phyloP scores from a whole-genome alignment of 441 rosid genomes.

The Hura crepitans region DNA sequence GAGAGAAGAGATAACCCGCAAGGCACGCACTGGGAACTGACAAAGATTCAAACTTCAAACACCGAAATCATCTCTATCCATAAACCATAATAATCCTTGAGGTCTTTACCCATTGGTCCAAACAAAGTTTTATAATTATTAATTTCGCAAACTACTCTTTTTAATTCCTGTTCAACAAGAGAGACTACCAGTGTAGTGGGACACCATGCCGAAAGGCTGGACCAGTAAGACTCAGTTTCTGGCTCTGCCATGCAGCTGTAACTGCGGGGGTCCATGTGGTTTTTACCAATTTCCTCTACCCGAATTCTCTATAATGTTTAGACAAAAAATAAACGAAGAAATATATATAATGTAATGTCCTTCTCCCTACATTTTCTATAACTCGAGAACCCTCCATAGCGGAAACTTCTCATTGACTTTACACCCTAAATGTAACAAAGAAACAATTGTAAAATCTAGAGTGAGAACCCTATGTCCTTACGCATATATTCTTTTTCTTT shows the following conservation, averaged over 20 bases:
- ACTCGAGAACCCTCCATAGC: too few relatives aligned
- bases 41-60: neutral
- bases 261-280: constrained; percentile 20
- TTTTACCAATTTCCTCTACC: neutral
- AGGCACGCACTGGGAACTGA: constrained; percentile 39
- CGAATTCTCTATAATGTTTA: neutral
- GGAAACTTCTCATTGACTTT: neutral
- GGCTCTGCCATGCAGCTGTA: constrained; percentile 12
- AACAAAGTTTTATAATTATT: neutral
- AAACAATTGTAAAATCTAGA: too few relatives aligned
- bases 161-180: too few relatives aligned
- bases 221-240: constrained; percentile 16
- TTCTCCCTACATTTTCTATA: too few relatives aligned
- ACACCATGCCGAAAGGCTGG: constrained; percentile 8
- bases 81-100: neutral
- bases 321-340: too few relatives aligned
- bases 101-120: neutral
- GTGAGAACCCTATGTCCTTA: too few relatives aligned
- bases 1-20: constrained; percentile 34
- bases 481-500: too few relatives aligned
- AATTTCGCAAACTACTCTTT: too few relatives aligned
- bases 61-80: too few relatives aligned
- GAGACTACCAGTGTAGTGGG: neutral
- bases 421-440: too few relatives aligned
- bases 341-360: too few relatives aligned